Percentiles rank a stretch among this genome's conserved stretches.
These are phyloP conservation scores for Cyberlindnera misumaiensis DNA, from an alignment of 805 yeast genomes.

Conservation along the genomic window DNA sequence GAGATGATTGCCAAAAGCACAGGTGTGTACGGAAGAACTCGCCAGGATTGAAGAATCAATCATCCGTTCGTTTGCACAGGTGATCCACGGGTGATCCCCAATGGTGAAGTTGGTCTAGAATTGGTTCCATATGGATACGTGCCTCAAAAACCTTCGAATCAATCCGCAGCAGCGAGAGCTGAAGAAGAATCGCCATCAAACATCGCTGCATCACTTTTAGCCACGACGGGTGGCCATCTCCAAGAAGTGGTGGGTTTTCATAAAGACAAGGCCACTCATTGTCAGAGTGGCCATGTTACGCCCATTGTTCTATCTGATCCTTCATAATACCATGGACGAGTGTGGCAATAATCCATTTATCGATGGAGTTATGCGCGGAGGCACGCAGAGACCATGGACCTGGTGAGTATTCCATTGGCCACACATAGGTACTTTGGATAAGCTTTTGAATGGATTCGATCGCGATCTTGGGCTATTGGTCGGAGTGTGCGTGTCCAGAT, in stretches of 20 bases:
- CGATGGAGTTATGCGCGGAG: constrained; percentile 12
- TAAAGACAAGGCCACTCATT: constrained; percentile 17
- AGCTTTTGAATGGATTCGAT: constrained; percentile 5
- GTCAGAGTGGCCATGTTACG: constrained; percentile 17
- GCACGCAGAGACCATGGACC: constrained; percentile 14
- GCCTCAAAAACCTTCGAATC: background rate
- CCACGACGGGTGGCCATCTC: constrained; percentile 2
- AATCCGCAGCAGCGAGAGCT: background rate
- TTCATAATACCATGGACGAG: constrained; percentile 12
- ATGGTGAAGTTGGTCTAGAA: constrained; percentile 5
- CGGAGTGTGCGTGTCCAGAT: constrained; percentile 17
- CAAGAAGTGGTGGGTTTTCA: constrained; percentile 20
- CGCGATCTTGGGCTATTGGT: constrained; percentile 16
- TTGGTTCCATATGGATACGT: constrained; percentile 19
- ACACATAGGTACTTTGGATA: constrained; percentile 18
- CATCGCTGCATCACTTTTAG: background rate
- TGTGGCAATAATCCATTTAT: constrained; percentile 11
- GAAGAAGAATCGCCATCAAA: background rate
- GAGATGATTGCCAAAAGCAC: constrained; percentile 5
- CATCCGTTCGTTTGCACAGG: constrained; percentile 9
- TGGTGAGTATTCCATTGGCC: constrained; percentile 17
- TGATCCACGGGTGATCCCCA: constrained; percentile 11
- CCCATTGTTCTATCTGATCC: constrained; percentile 15
- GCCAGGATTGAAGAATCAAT: constrained; percentile 16
- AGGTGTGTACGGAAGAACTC: constrained; percentile 14